These are phyloP conservation scores for Cyberlindnera americana DNA, from an alignment of 805 yeast genomes.

Conservation along the genomic window DNA sequence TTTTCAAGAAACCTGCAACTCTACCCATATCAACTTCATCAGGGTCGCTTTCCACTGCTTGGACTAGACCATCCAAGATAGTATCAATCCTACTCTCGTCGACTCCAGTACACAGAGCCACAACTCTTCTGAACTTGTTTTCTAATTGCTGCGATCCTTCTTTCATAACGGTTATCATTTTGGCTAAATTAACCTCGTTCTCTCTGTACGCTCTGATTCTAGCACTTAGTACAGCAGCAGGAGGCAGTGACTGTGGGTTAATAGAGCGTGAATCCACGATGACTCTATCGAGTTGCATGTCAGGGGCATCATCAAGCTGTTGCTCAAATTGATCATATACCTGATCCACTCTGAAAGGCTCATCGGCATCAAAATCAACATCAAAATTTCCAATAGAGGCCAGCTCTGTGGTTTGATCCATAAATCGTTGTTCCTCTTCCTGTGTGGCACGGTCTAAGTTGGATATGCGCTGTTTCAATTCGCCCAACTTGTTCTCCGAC, in stretches of 20 bases:
- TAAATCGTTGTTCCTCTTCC: constrained; percentile 58
- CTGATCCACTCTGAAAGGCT: constrained; percentile 74
- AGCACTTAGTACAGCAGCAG: constrained; percentile 55
- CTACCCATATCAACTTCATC: constrained; percentile 59
- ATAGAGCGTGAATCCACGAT: constrained; percentile 18
- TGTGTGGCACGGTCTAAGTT: constrained; percentile 61
- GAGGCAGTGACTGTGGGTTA: constrained; percentile 31
- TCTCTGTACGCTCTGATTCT: constrained; percentile 75
- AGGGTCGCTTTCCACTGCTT: constrained; percentile 87
- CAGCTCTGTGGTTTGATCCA: constrained; percentile 36
- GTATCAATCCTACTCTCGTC: constrained; percentile 76
- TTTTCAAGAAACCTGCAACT: constrained; percentile 51
- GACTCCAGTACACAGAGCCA: constrained; percentile 86
- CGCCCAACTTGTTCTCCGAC: constrained; percentile 40
- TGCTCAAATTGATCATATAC: constrained; percentile 52
- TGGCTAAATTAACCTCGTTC: constrained; percentile 56
- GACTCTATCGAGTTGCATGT: constrained; percentile 28
- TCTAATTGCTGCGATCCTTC: constrained; percentile 57
- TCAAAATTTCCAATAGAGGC: constrained; percentile 39
- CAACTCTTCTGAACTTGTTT: constrained; percentile 80
- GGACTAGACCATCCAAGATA: constrained; percentile 77
- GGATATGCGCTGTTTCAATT: constrained; percentile 49
- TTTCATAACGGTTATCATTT: constrained; percentile 49
- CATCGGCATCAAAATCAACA: constrained; percentile 79
- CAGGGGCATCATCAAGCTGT: constrained; percentile 32